Conservation (phyloP, 2,329 filamentous ascomycete species). For the Magnaporthiopsis poae region DNA sequence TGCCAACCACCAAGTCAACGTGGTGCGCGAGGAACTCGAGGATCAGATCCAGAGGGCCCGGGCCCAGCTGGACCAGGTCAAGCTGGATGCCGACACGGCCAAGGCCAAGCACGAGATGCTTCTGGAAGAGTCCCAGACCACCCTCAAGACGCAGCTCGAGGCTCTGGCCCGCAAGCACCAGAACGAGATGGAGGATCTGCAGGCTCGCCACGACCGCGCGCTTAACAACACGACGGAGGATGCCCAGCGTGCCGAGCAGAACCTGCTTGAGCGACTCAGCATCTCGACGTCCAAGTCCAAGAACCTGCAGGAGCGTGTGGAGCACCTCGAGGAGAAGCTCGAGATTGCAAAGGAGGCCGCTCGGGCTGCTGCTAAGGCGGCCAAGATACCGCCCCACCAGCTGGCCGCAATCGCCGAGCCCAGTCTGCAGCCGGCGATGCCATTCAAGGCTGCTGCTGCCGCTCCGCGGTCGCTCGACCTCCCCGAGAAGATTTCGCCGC, state of each 20-base stretch:
- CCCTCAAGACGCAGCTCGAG: conserved; percentile 48
- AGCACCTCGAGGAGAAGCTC: conserved; percentile 80
- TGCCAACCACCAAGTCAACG: conserved; percentile 76
- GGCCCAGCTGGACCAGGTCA: conserved; percentile 65
- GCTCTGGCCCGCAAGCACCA: conserved; percentile 49
- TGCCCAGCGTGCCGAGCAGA: conserved; percentile 66
- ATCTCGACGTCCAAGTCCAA: conserved; percentile 76
- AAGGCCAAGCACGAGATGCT: conserved; percentile 76
- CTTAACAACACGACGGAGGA: conserved; percentile 70
- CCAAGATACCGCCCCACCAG: conserved; percentile 40
- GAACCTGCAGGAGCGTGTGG: conserved; percentile 75
- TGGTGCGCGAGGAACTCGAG: conserved; percentile 72
- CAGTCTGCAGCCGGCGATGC: neutral
- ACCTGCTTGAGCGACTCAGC: conserved; percentile 69
- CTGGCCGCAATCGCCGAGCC: conserved; percentile 19
- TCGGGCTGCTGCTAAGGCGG: conserved; percentile 68
- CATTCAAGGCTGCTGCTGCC: conserved; percentile 19
- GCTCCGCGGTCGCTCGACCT: conserved; percentile 36
- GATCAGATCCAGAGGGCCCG: conserved; percentile 65
- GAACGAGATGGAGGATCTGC: conserved; percentile 63
- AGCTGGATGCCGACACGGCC: conserved; percentile 68
- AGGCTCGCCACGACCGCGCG: conserved; percentile 64
- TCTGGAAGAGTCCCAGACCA: conserved; percentile 67
- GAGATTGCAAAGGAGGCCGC: conserved; percentile 83
- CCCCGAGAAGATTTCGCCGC: conserved; percentile 83